Evolutionary conservation across 768 basidiomycete genomes (phyloP).

Genomic region (Suillus subaureus): DNA sequence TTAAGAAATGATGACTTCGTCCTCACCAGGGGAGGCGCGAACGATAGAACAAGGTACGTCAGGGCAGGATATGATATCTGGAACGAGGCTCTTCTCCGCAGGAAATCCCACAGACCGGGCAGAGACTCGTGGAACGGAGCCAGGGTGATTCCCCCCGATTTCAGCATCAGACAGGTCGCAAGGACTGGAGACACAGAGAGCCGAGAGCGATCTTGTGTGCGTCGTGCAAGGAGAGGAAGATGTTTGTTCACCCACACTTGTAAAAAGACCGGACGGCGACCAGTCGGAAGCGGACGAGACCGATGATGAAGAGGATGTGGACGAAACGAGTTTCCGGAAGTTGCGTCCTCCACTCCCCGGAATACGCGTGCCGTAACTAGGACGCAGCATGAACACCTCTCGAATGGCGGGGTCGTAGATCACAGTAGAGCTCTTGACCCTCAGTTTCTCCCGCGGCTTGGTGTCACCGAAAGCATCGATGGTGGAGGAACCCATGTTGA

Average conservation of each 20-base stretch:
- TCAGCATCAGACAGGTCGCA: neutral
- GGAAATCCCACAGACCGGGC: neutral
- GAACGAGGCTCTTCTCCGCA: neutral
- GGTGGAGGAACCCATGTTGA: neutral
- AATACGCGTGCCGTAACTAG: constrained; percentile 14
- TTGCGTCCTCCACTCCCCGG: constrained; percentile 9
- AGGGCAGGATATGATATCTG: neutral
- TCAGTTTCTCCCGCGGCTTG: neutral
- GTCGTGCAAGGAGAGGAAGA: constrained; percentile 1
- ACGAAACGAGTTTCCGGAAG: neutral
- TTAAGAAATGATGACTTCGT: neutral
- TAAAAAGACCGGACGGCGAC: neutral
- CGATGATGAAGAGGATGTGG: neutral
- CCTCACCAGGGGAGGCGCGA: neutral
- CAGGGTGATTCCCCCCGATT: neutral
- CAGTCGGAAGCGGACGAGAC: neutral
- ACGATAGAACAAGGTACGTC: neutral
- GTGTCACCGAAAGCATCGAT: neutral
- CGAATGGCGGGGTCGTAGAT: constrained; percentile 12
- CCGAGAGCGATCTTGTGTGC: neutral
- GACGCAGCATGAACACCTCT: constrained; percentile 14
- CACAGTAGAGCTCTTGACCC: constrained; percentile 1
- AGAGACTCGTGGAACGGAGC: neutral
- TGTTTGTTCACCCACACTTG: neutral
- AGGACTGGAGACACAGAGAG: neutral